Percentiles rank a stretch among this genome's conserved stretches.
These are phyloP conservation scores for Myxozyma lipomycoides DNA, from an alignment of 805 yeast species.

Conservation along the genomic window DNA sequence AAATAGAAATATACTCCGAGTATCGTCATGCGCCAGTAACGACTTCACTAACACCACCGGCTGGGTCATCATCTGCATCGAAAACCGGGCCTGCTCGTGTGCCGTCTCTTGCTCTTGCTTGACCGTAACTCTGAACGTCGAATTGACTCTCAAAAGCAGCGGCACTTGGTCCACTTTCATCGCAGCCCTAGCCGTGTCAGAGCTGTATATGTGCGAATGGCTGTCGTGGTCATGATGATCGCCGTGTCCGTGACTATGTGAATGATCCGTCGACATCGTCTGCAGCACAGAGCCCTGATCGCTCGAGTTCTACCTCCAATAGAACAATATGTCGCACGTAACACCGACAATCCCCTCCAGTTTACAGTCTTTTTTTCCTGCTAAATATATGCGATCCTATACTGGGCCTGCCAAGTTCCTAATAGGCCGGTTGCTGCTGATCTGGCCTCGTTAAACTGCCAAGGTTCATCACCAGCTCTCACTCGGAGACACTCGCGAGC, in stretches of 20 bases:
- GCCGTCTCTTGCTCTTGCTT: not conserved
- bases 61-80: conserved; percentile 11
- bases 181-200: not conserved
- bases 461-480: too few species aligned
- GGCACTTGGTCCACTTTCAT: not conserved
- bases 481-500: too few species aligned
- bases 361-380: too few species aligned
- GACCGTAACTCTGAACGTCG: conserved; percentile 1
- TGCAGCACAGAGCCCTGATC: not conserved
- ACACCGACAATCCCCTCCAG: too few species aligned
- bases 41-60: conserved; percentile 25
- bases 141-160: not conserved
- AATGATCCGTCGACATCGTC: not conserved
- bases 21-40: conserved; percentile 56
- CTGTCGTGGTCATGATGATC: not conserved
- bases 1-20: conserved; percentile 84
- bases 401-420: too few species aligned
- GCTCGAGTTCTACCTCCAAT: not conserved
- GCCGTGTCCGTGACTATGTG: not conserved
- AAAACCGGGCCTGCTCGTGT: not conserved
- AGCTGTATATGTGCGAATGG: not conserved
- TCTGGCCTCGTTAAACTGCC: too few species aligned
- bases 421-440: too few species aligned
- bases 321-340: too few species aligned
- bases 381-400: too few species aligned